Conservation (phyloP, 257 asterid genomes). For the Nicotiana sylvestris region DNA sequence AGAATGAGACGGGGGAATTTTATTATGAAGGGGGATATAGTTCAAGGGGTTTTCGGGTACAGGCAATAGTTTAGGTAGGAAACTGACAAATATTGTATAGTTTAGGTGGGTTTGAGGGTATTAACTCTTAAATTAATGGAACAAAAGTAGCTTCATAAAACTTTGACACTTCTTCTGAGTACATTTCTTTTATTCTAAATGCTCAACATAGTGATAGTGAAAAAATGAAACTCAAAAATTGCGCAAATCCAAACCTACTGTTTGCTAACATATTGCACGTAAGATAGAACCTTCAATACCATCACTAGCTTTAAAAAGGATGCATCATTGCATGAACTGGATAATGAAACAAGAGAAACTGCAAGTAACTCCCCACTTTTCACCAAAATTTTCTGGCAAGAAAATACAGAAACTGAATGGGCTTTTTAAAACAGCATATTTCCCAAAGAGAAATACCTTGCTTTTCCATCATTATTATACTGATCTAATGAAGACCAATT, state of each 20-base stretch:
- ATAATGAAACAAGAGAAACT: background rate
- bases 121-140: no score
- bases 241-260: background rate
- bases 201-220: background rate
- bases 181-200: background rate
- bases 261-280: background rate
- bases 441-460: no score
- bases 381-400: background rate
- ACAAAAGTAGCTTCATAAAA: no score
- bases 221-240: background rate
- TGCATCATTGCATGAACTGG: background rate
- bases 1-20: no score
- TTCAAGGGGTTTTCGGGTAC: no score
- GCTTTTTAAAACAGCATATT: background rate
- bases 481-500: background rate
- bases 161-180: background rate
- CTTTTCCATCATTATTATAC: background rate
- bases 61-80: no score
- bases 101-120: no score
- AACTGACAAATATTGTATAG: no score
- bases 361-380: background rate
- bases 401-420: background rate
- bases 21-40: no score
- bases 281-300: background rate
- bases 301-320: background rate